phyloP scores from a whole-genome alignment of 2,329 filamentous ascomycete genomes.

The Purpureocillium takamizusanense region DNA sequence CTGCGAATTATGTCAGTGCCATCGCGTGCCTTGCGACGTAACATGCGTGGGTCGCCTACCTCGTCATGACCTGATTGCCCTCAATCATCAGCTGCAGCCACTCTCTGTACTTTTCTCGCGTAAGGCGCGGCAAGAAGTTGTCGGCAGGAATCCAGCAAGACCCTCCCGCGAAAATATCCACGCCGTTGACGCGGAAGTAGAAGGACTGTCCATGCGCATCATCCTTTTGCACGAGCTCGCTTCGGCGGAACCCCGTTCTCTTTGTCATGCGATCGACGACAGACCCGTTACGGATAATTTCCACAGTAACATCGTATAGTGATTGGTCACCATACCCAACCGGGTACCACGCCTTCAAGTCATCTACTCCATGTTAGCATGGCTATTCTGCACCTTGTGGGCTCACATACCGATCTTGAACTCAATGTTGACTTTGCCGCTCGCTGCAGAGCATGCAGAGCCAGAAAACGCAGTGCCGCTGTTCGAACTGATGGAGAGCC shows the following conservation, averaged over 20 bases:
- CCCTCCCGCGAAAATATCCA: constrained; percentile 65
- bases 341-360: background rate
- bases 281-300: background rate
- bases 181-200: constrained; percentile 64
- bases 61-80: constrained; percentile 29
- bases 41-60: background rate
- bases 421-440: background rate
- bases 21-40: background rate
- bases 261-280: constrained; percentile 23
- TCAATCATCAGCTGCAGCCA: constrained; percentile 49
- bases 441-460: background rate
- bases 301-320: background rate
- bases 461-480: background rate
- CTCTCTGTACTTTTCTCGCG: constrained; percentile 42
- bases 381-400: too few relatives aligned
- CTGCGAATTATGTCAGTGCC: background rate
- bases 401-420: background rate
- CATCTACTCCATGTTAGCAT: background rate
- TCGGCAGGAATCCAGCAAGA: constrained; percentile 76
- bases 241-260: constrained; percentile 55
- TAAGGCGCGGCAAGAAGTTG: constrained; percentile 63
- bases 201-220: constrained; percentile 60
- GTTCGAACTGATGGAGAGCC: background rate
- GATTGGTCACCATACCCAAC: background rate
- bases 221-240: constrained; percentile 43